Evolutionary conservation across 1,284 basidiomycete species (phyloP).

Genomic region (Rhodotorula sp.): DNA sequence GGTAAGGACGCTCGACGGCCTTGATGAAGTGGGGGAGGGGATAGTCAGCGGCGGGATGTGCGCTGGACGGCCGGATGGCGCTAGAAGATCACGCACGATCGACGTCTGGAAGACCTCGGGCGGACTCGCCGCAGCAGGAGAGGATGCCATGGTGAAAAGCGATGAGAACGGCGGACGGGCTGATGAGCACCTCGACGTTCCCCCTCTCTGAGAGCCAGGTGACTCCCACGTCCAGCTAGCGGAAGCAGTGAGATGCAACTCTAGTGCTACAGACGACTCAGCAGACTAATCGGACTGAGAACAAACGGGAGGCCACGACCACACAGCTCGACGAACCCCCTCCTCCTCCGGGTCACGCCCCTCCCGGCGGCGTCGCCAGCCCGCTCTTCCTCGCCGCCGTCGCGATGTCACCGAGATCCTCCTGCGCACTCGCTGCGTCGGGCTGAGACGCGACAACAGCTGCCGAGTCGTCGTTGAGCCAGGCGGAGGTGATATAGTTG

Average conservation of each 20-base stretch:
- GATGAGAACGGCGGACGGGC: not conserved
- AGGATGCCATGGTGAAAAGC: not conserved
- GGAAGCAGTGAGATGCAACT: too few relatives aligned
- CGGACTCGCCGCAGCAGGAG: not conserved
- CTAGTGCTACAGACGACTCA: too few relatives aligned
- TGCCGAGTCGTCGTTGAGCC: conserved; percentile 42
- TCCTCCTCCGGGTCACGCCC: too few relatives aligned
- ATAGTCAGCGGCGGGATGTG: too few relatives aligned
- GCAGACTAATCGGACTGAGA: too few relatives aligned
- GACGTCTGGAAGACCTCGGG: conserved; percentile 13
- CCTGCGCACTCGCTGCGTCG: not conserved
- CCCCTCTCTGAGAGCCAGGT: too few relatives aligned
- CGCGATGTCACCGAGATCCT: not conserved
- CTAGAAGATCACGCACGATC: not conserved
- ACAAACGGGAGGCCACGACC: too few relatives aligned
- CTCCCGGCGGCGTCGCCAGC: conserved; percentile 2
- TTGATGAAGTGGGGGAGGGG: not conserved
- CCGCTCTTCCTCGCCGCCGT: not conserved
- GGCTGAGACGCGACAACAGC: not conserved
- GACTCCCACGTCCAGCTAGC: too few relatives aligned
- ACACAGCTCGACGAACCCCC: too few relatives aligned
- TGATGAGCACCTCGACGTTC: too few relatives aligned
- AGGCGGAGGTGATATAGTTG: conserved; percentile 89
- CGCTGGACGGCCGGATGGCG: not conserved
- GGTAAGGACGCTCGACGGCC: conserved; percentile 18